Evolutionary conservation across 2,329 filamentous ascomycete species (phyloP), one percentile per base, ranked within the genome.

Genomic region (Alternaria sp.): DNA sequence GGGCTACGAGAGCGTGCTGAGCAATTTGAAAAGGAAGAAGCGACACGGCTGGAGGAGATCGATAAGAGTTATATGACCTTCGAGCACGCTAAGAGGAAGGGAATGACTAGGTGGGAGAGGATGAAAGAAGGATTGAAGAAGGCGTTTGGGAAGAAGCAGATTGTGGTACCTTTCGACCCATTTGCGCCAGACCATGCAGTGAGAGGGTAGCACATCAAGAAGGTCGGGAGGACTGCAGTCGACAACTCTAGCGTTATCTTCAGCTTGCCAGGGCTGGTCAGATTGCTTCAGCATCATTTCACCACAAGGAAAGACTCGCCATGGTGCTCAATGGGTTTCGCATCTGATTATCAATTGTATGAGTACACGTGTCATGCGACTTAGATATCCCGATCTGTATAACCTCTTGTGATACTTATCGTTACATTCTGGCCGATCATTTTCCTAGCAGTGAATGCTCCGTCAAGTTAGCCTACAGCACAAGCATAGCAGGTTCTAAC

Each of bases 1-100:
- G 43, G 22, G 0, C 34, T 67, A 40, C 16, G 46, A 7, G 60
- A 48, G 10, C 57, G 60, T 10, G 50, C 57, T 1, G 22, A 43
- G 3, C 28, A 44, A 5, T 68, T 63, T 14, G 52, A 67, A 43
- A 22, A 32, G 3, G 60, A 64, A 18, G 67, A 69, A 16, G 38
- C 48, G 34, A 30, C 58, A 25, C 51, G 65, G 0, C 11, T 66
- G 16, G 14, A 11, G 2, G 59, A 59, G 6, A 61, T 64, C 2
- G 41, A 54, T 25, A 41, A 10, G 18, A 50, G 40, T 4, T 20
- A 28, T 1, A 16, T 14, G 34, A 54, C 56, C 3, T 65, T 60
- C 41, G 25, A 56, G 34, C n/a, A 30, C 25, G 45, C 16, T 10
- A 41, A 22, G 28, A 60, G 57, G 54, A 55, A 36, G 51, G 38